A percentile compares a stretch with the other conserved stretches of the same genome.
These are phyloP conservation scores for Saccharomycopsis babjevae DNA, from an alignment of 805 yeast species.

Conservation along the genomic window DNA sequence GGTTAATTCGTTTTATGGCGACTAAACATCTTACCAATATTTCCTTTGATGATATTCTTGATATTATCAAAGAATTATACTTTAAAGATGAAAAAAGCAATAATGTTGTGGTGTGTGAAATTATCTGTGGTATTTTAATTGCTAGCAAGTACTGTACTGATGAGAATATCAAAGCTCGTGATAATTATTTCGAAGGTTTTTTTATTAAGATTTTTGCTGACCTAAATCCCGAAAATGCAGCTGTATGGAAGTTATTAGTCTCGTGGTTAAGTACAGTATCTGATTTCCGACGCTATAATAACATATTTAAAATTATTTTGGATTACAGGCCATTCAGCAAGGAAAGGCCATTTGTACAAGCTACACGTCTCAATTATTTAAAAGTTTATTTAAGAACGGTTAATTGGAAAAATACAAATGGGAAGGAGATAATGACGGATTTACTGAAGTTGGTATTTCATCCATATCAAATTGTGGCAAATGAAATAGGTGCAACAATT, in stretches of 20 bases:
- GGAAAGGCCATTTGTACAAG: conserved; percentile 54
- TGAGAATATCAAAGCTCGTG: conserved; percentile 30
- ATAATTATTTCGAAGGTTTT: conserved; percentile 35
- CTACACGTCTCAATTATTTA: conserved; percentile 49
- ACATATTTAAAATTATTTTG: conserved; percentile 33
- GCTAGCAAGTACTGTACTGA: conserved; percentile 35
- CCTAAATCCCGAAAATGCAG: conserved; percentile 61
- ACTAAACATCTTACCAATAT: conserved; percentile 35
- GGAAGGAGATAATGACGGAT: conserved; percentile 35
- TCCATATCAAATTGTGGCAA: conserved; percentile 65
- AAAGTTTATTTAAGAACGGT: conserved; percentile 39
- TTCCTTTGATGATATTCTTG: conserved; percentile 41
- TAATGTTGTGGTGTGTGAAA: conserved; percentile 67
- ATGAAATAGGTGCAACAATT: conserved; percentile 52
- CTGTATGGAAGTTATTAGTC: conserved; percentile 65
- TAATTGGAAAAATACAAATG: conserved; percentile 45
- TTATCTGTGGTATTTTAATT: conserved; percentile 52
- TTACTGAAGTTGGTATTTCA: conserved; percentile 43
- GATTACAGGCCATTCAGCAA: conserved; percentile 32
- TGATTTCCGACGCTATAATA: conserved; percentile 50
- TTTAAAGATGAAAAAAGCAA: conserved; percentile 60
- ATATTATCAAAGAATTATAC: conserved; percentile 39
- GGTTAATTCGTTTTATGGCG: conserved; percentile 39
- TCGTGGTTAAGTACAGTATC: conserved; percentile 65
- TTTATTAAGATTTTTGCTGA: conserved; percentile 42